These are phyloP conservation scores for Lactarius indigo DNA, from an alignment of 768 basidiomycete genomes.

Conservation along the genomic window DNA sequence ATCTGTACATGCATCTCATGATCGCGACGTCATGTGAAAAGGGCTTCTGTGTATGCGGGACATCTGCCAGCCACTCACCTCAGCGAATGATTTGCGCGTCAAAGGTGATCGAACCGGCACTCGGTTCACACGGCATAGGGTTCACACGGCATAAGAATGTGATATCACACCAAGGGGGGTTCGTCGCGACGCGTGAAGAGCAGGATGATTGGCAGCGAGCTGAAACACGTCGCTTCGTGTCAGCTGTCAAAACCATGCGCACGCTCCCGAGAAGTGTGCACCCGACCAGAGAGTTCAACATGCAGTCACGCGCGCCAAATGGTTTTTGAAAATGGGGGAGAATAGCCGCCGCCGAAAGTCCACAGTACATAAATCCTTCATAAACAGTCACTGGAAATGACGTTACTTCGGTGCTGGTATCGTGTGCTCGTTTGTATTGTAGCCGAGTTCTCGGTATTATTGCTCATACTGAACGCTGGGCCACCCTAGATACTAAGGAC, in stretches of 20 bases:
- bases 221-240: conserved; percentile 13
- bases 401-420: conserved; percentile 3
- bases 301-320: neutral
- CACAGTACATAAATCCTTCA: neutral
- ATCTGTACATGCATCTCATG: conserved; percentile 10
- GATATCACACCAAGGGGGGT: conserved; percentile 2
- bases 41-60: neutral
- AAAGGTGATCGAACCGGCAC: neutral
- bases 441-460: conserved; percentile 10
- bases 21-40: conserved; percentile 13
- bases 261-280: neutral
- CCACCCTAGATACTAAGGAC: neutral
- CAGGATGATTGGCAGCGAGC: neutral
- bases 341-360: conserved; percentile 1
- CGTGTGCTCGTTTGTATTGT: neutral
- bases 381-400: neutral
- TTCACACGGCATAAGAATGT: neutral
- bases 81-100: neutral
- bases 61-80: neutral
- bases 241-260: conserved; percentile 6
- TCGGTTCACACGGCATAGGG: neutral
- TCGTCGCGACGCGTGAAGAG: conserved; percentile 8
- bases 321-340: neutral
- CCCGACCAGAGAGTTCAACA: neutral
- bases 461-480: neutral